Percentiles rank a stretch among this genome's conserved stretches.
phyloP scores from a whole-genome alignment of 805 yeast species.

The Metschnikowia baotianmanensis region DNA sequence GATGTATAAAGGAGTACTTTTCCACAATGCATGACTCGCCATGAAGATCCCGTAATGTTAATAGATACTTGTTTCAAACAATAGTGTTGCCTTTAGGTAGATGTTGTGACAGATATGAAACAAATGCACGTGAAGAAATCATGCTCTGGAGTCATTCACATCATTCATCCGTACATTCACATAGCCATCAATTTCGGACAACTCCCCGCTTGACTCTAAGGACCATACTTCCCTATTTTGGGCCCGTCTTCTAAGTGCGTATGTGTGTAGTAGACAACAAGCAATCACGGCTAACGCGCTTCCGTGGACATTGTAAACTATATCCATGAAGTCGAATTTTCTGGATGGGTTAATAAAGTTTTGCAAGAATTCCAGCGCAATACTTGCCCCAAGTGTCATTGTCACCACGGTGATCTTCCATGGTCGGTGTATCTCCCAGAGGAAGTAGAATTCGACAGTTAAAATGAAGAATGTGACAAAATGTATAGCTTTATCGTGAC shows the following conservation, averaged over 20 bases:
- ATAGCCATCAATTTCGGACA: slow-evolving; percentile 18
- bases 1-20: too few species aligned
- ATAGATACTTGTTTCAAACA: too few species aligned
- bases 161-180: slow-evolving; percentile 24
- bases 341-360: slow-evolving; percentile 44
- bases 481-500: slow-evolving; percentile 53
- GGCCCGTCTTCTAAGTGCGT: slow-evolving; percentile 1
- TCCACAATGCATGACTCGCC: too few species aligned
- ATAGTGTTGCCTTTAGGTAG: too few species aligned
- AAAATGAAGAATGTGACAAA: slow-evolving; percentile 45
- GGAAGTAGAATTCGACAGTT: slow-evolving; percentile 48
- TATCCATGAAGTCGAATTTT: slow-evolving; percentile 50
- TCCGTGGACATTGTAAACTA: slow-evolving; percentile 34
- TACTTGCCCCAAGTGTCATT: slow-evolving; percentile 48
- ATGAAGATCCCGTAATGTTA: too few species aligned
- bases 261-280: slow-evolving; percentile 9
- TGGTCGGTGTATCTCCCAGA: slow-evolving; percentile 33
- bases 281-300: slow-evolving; percentile 26
- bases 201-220: neutral
- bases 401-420: slow-evolving; percentile 29
- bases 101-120: too few species aligned
- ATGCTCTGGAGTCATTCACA: slow-evolving; percentile 1
- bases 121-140: neutral
- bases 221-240: neutral
- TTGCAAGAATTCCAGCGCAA: slow-evolving; percentile 53